phyloP scores from a whole-genome alignment of 345 rosid genomes.

The Psidium guajava region DNA sequence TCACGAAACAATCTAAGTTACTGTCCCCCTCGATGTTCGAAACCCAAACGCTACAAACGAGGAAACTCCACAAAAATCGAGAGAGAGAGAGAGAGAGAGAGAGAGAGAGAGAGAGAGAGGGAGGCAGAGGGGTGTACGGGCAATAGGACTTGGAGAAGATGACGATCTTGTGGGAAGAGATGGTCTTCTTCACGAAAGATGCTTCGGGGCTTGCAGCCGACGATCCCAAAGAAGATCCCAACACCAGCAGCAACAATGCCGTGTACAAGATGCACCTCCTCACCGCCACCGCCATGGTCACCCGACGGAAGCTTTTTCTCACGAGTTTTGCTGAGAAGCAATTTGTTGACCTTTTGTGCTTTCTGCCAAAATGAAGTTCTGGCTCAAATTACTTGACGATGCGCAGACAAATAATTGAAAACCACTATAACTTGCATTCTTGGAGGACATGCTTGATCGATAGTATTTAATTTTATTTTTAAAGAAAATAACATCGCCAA shows the following conservation, averaged over 20 bases:
- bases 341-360: too few species aligned
- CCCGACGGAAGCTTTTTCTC: not conserved
- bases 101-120: not conserved
- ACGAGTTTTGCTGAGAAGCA: too few species aligned
- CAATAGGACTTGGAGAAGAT: constrained; percentile 98
- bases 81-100: not conserved
- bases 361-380: too few species aligned
- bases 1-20: too few species aligned
- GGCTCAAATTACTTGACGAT: not conserved
- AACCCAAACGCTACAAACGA: not conserved
- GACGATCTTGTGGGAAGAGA: constrained; percentile 77
- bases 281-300: not conserved
- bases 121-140: constrained; percentile 39
- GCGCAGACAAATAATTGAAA: not conserved
- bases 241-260: not conserved
- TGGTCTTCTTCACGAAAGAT: constrained; percentile 60
- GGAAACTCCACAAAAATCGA: not conserved
- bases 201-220: constrained; percentile 19
- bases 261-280: not conserved
- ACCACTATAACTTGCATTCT: not conserved
- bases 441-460: not conserved
- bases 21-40: not conserved
- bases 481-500: not conserved
- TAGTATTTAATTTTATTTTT: too few species aligned
- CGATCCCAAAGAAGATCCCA: constrained; percentile 5